A percentile compares a stretch with the other conserved stretches of the same genome.
Conservation (phyloP, 2,329 filamentous ascomycete genomes). For the Ophiocordyceps australis region DNA sequence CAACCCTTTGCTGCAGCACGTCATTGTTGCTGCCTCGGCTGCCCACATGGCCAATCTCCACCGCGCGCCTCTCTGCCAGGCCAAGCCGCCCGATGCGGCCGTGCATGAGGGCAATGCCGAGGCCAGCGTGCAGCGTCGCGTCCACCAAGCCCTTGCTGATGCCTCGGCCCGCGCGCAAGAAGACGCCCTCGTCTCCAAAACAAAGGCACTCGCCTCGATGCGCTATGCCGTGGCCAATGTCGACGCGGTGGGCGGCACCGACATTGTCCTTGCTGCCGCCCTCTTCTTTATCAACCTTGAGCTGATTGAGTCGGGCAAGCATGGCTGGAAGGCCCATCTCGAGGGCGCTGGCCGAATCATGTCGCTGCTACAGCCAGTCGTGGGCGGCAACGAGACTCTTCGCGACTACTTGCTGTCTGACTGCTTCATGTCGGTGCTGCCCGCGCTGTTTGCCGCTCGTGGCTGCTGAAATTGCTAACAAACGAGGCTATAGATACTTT, state of each 20-base stretch:
- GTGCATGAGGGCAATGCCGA: constrained; percentile 3
- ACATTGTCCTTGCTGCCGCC: constrained; percentile 24
- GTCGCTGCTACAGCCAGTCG: constrained; percentile 16
- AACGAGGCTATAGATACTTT: constrained; percentile 24
- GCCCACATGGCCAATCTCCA: constrained; percentile 26
- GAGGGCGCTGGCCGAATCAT: constrained; percentile 26
- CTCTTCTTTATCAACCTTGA: constrained; percentile 32
- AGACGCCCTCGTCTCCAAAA: constrained; percentile 26
- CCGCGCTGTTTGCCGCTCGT: too few species aligned
- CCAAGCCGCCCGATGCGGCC: not conserved
- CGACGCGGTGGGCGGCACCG: constrained; percentile 13
- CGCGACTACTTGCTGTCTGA: constrained; percentile 27
- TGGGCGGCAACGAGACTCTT: constrained; percentile 14
- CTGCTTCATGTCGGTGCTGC: constrained; percentile 25
- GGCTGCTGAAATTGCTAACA: too few species aligned
- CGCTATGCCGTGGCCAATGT: constrained; percentile 18
- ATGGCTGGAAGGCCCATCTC: constrained; percentile 27
- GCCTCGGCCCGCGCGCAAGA: constrained; percentile 12
- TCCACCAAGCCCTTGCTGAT: constrained; percentile 3
- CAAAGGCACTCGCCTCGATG: constrained; percentile 23
- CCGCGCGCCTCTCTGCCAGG: constrained; percentile 10
- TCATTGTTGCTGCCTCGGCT: constrained; percentile 28
- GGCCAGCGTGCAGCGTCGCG: too few species aligned
- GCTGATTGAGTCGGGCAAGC: constrained; percentile 27
- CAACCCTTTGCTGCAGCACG: constrained; percentile 23